Evolutionary conservation across 768 basidiomycete genomes (phyloP), one percentile per base, ranked within the genome.

Genomic region (Lactarius vividus): DNA sequence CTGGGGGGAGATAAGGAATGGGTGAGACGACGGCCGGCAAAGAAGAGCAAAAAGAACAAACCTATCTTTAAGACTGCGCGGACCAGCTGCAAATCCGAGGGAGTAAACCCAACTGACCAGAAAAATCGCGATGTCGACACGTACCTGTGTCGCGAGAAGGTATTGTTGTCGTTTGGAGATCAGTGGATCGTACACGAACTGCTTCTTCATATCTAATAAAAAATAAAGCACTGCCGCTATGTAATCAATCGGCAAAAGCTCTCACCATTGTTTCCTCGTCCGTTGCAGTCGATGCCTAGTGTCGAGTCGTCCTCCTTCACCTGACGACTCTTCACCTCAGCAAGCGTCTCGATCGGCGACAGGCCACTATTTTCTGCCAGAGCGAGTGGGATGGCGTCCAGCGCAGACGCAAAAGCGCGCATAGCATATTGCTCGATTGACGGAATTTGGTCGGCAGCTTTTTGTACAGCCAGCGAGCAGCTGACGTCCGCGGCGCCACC

Each of bases 341-440:
- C 88, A n/a, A 99, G 83, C 6, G 95, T 97, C 78, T 96, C 95
- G 67, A 99, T 99, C 13, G 97, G 97, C 16, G 92, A 88, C 53
- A 98, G 77, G 61, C 97, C 97, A 67, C 94, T 96, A 82, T 99
- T 99, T 78, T 99, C 97, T 16, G 97, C 97, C 13, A 99, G 83
- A 4, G 97, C 97, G 15, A 99, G 85, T 3, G 97, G 97, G 57
- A 98, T 80, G n/a, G 94, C 85, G 72, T 99, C 97, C 9, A 99
- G 81, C 16, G 97, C 96, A 39, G 92, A 91, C 4, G 97, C 85
- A 75, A 98, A 99, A n/a, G 97, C 96, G 57, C 96, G 89, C 96
- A 99, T 98, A 3, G 97, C 97, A 74, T 99, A 99, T 81, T 99
- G 97, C 78, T 99, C 97, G 73, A 99, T 98, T 33, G 94, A 85